phyloP scores from a whole-genome alignment of 2,329 filamentous ascomycete species.

The Herpotrichia juniperi region DNA sequence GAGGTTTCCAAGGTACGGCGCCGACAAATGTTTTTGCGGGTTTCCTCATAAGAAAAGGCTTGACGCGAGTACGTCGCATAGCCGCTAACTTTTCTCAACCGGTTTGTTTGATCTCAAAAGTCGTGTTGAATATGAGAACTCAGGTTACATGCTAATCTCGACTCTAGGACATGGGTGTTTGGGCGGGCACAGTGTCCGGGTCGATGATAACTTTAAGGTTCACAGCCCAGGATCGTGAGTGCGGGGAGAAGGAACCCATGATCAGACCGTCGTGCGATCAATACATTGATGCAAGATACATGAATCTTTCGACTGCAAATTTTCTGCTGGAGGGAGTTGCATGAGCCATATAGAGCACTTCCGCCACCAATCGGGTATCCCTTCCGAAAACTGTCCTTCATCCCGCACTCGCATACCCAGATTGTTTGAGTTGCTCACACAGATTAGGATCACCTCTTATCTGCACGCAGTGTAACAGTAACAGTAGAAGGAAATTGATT shows the following conservation, averaged over 20 bases:
- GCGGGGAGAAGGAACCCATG: neutral
- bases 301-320: neutral
- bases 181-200: neutral
- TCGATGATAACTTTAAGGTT: slow-evolving; percentile 10
- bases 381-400: neutral
- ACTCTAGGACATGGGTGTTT: slow-evolving; percentile 1
- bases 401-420: neutral
- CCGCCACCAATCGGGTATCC: neutral
- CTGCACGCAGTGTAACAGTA: neutral
- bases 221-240: neutral
- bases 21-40: neutral
- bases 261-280: neutral
- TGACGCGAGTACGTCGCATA: neutral
- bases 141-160: neutral
- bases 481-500: neutral
- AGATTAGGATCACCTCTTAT: slow-evolving; percentile 1
- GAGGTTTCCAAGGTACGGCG: slow-evolving; percentile 4
- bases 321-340: neutral
- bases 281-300: neutral
- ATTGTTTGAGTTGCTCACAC: neutral
- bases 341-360: neutral
- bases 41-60: neutral
- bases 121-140: neutral
- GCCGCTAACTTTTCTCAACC: neutral
- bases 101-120: neutral